Evolutionary conservation across 2,329 filamentous ascomycete genomes (phyloP).

Genomic region (Amphichorda felina): DNA sequence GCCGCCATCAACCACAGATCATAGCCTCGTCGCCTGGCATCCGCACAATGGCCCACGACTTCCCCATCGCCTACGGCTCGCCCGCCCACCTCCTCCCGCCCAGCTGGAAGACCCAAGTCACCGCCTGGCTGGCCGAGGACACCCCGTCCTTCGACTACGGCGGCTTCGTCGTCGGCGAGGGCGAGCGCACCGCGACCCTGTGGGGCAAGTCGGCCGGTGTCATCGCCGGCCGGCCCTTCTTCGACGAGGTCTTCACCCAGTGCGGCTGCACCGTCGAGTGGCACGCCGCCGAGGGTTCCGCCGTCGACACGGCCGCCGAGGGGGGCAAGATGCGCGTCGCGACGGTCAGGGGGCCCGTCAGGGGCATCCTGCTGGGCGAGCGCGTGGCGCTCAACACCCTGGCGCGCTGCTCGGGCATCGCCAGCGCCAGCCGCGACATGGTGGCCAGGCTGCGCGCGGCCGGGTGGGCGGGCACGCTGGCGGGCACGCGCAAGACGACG

Average conservation of each 20-base stretch:
- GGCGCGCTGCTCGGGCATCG: constrained; percentile 83
- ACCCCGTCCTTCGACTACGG: constrained; percentile 95
- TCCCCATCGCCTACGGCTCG: constrained; percentile 19
- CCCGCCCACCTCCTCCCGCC: constrained; percentile 66
- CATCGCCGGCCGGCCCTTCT: constrained; percentile 86
- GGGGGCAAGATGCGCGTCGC: constrained; percentile 52
- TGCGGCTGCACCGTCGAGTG: constrained; percentile 87
- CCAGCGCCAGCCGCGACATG: constrained; percentile 51
- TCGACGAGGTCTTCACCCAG: constrained; percentile 85
- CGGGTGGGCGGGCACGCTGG: constrained; percentile 75
- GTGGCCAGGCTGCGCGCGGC: constrained; percentile 43
- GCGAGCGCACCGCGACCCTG: constrained; percentile 49
- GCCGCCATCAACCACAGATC: no score
- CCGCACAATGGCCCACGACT: background rate
- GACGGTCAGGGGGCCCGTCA: constrained; percentile 73
- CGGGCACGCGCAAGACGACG: constrained; percentile 93
- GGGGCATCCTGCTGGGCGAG: constrained; percentile 77
- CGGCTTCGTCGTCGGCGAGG: constrained; percentile 85
- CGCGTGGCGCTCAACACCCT: constrained; percentile 85
- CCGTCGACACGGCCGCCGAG: constrained; percentile 47
- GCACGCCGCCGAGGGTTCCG: constrained; percentile 65
- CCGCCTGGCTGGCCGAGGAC: constrained; percentile 87
- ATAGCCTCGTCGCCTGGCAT: no score
- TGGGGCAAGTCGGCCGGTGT: constrained; percentile 65
- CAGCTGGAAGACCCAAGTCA: constrained; percentile 71